These are phyloP conservation scores for Sphagnum tenellum DNA, from an alignment of 225 moss, liverwort and hornwort genomes.

Conservation along the genomic window DNA sequence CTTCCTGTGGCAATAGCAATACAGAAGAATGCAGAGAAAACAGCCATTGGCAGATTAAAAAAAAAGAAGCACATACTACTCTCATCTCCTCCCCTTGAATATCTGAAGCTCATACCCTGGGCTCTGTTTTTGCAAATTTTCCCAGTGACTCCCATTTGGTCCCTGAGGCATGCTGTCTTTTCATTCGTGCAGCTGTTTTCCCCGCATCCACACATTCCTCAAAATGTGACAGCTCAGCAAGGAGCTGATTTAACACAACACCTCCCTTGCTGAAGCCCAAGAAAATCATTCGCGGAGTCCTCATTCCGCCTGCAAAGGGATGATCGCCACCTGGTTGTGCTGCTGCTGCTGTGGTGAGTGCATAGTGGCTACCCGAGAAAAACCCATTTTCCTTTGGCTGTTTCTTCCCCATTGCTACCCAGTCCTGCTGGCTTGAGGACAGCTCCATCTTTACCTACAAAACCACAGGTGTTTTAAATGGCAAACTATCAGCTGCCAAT, in stretches of 20 bases:
- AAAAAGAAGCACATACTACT: too few species aligned
- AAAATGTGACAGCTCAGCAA: conserved; percentile 62
- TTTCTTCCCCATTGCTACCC: conserved; percentile 23
- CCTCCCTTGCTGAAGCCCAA: conserved; percentile 91
- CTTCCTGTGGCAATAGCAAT: too few species aligned
- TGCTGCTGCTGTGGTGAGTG: too few species aligned
- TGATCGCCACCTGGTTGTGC: neutral
- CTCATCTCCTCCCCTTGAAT: neutral
- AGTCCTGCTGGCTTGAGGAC: conserved; percentile 30
- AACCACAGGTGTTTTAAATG: too few species aligned
- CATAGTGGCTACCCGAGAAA: neutral
- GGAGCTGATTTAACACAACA: conserved; percentile 72
- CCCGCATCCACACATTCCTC: conserved; percentile 50
- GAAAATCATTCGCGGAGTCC: conserved; percentile 47
- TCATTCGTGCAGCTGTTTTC: conserved; percentile 23
- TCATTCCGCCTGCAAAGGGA: conserved; percentile 21
- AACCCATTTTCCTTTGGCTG: conserved; percentile 22
- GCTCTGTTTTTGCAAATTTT: conserved; percentile 32
- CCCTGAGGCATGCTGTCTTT: conserved; percentile 25
- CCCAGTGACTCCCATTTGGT: conserved; percentile 27
- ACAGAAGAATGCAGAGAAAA: too few species aligned
- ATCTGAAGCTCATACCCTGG: neutral
- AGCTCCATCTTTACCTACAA: conserved; percentile 7
- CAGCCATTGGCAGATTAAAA: too few species aligned
- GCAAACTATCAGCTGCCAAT: too few species aligned